phyloP scores from a whole-genome alignment of 331 rosid species.

The Malus hybrid region DNA sequence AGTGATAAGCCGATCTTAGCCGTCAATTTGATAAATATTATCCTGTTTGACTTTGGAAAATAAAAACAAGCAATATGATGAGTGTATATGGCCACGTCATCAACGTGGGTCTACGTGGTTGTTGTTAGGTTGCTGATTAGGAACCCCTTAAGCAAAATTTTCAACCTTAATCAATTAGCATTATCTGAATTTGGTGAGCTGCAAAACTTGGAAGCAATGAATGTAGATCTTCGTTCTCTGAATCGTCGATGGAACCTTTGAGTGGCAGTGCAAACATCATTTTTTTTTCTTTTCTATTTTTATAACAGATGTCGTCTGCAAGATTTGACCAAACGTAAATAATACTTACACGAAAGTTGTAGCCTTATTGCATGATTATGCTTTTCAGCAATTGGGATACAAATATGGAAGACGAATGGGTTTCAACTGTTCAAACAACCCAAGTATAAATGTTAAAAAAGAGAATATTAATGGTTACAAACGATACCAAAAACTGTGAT shows the following conservation, averaged over 20 bases:
- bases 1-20: background rate
- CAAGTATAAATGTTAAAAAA: too few species aligned
- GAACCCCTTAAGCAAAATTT: conserved; percentile 6
- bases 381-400: background rate
- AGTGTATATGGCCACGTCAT: background rate
- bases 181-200: background rate
- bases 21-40: background rate
- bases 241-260: too few species aligned
- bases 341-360: too few species aligned
- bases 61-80: background rate
- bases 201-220: background rate
- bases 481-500: too few species aligned
- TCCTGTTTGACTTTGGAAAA: background rate
- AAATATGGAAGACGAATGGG: background rate
- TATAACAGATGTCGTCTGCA: too few species aligned
- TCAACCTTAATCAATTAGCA: background rate
- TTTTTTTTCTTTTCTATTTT: too few species aligned
- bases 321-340: too few species aligned
- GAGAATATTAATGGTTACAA: background rate
- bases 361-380: background rate
- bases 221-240: too few species aligned
- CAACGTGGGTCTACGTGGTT: conserved; percentile 7
- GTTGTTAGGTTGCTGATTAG: conserved; percentile 26
- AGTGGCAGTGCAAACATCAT: too few species aligned
- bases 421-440: background rate